Base-by-base conservation (phyloP, 768 basidiomycete genomes). In the Megacollybia marginata region DNA sequence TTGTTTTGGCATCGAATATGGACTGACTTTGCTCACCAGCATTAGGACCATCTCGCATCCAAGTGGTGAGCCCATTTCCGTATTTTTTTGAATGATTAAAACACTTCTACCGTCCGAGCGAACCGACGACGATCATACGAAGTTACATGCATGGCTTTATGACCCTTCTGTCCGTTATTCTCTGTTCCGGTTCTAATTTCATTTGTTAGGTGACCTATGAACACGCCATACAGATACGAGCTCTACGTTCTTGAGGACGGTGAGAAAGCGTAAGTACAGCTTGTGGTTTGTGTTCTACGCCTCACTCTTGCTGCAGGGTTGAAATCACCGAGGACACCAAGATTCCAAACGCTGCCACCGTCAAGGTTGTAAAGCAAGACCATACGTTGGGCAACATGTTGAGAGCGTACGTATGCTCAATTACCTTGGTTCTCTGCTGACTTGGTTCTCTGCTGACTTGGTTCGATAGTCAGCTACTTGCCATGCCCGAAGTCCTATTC, bases 351-450 rank as follows among this genome's bases (percentile, higher is more conserved):
- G 93, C 96, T 2, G 95, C 95, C 15, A 95, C 94, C 0, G 82
- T 99, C 54, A 92, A 91, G 58, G 75, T 99, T 58, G 75, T 90
- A 52, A 97, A 97, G 70, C 95, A 99, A 63, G 96, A 98, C 62
- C 96, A 98, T 63, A 99, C 96, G 0, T 70, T 98, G 6, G 95
- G 83, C 9, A 94, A 94, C 70, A 90, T 98, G 88, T 74, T 99
- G n/a, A 83, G 96, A 61, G 82, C 89, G 92, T 93, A 64, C 54
- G 84, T 77, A 11, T 20, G 43, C 31, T 42, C 1, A 32, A 42
- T 28, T 20, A 15, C 43, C 16, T 52, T 42, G n/a, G 12, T 28
- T 44, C 44, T 40, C 36, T 43, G 53, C 43, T 35, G 43, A 28
- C 42, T 19, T 19, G 16, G 48, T 32, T 46, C 44, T 43, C 2